Percentiles rank a stretch among this genome's conserved stretches.
Conservation (phyloP, 2,329 filamentous ascomycete species). For the Alternaria burnsii region DNA sequence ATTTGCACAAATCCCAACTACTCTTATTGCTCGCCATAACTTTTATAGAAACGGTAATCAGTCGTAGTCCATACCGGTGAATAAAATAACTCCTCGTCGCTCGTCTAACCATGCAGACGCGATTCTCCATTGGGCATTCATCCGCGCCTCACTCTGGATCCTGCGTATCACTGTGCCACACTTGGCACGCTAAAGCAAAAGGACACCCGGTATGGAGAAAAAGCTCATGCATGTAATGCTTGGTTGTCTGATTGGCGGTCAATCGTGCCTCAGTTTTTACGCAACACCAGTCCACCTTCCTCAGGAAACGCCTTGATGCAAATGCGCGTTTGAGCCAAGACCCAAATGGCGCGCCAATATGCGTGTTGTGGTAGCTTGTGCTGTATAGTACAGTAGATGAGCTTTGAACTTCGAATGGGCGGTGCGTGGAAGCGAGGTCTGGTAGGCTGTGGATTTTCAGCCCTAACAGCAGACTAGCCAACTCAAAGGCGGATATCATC, state of each 20-base stretch:
- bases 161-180: conserved; percentile 4
- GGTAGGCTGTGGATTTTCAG: conserved; percentile 1
- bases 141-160: conserved; percentile 4
- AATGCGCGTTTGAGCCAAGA: conserved; percentile 11
- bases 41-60: neutral
- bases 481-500: conserved; percentile 1
- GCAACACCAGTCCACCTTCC: neutral
- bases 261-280: neutral
- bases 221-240: neutral
- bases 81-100: neutral
- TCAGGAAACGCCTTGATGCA: conserved; percentile 1
- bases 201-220: conserved; percentile 3
- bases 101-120: conserved; percentile 6
- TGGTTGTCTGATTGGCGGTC: neutral
- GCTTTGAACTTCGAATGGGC: neutral
- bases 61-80: conserved; percentile 2
- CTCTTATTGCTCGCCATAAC: neutral
- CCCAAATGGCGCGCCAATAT: neutral
- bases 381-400: neutral
- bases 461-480: conserved; percentile 10
- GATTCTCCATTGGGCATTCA: neutral
- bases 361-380: neutral
- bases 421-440: neutral
- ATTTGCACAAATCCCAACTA: neutral
- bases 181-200: conserved; percentile 5